Evolutionary conservation across 257 asterid species (phyloP).

Genomic region (Orobanche coerulescens): DNA sequence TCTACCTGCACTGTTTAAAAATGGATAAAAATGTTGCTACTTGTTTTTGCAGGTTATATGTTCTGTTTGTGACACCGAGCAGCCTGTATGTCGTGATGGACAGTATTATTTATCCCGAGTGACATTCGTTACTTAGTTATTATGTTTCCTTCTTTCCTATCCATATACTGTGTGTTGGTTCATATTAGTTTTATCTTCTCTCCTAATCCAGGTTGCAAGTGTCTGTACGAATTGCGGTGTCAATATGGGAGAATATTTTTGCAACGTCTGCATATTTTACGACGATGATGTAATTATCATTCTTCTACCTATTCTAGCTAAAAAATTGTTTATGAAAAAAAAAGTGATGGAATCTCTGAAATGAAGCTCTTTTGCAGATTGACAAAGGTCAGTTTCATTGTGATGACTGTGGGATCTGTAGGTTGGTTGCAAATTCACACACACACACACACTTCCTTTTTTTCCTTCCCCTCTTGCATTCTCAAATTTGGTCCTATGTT

Average conservation of each 20-base stretch:
- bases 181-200: background rate
- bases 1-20: background rate
- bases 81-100: conserved; percentile 52
- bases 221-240: conserved; percentile 91
- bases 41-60: conserved; percentile 74
- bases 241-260: conserved; percentile 94
- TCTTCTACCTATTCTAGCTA: background rate
- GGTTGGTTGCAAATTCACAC: conserved; percentile 34
- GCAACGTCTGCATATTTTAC: conserved; percentile 73
- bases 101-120: background rate
- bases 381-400: conserved; percentile 89
- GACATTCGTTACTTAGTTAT: background rate
- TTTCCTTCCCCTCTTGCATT: background rate
- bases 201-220: conserved; percentile 53
- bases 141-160: background rate
- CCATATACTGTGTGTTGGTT: background rate
- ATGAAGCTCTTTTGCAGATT: conserved; percentile 33
- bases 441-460: background rate
- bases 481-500: background rate
- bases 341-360: background rate
- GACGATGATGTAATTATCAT: conserved; percentile 75
- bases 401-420: conserved; percentile 93
- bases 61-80: conserved; percentile 94
- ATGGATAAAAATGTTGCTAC: background rate
- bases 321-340: background rate